These are phyloP conservation scores for Micractinium conductrix DNA, from an alignment of 139 green algal species.

Conservation along the genomic window DNA sequence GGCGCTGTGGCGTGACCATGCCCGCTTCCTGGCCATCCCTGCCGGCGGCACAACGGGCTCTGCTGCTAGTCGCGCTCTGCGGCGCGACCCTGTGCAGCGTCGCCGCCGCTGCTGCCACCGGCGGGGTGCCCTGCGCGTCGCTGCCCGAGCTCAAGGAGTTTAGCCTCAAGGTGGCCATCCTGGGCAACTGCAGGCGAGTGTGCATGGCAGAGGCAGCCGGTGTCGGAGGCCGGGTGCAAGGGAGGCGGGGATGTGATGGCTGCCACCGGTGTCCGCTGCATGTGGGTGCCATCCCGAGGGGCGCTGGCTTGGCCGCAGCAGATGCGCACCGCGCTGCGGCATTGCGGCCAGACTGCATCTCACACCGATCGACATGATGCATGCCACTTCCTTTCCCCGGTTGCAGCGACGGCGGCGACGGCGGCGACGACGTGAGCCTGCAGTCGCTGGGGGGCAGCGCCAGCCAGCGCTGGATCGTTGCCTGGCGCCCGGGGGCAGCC, in stretches of 20 bases:
- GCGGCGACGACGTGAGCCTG: neutral
- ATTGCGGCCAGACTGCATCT: neutral
- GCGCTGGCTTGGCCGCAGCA: too few species aligned
- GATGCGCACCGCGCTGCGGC: neutral
- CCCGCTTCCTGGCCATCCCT: too few species aligned
- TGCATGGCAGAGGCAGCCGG: neutral
- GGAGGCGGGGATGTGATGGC: too few species aligned
- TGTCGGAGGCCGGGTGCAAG: too few species aligned
- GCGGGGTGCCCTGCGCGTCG: conserved; percentile 19
- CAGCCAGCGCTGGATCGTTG: conserved; percentile 20
- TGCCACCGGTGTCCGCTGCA: too few species aligned
- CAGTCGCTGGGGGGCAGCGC: neutral
- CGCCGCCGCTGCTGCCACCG: neutral
- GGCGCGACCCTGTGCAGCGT: neutral
- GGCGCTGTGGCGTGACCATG: too few species aligned
- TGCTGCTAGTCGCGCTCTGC: neutral
- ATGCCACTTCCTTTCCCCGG: too few species aligned
- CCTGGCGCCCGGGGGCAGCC: conserved; percentile 2
- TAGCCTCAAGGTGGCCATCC: conserved; percentile 1
- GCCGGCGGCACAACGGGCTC: too few species aligned
- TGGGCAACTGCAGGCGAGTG: conserved; percentile 20
- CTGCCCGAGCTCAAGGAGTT: conserved; percentile 19
- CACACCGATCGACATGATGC: neutral
- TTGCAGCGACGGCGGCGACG: neutral
- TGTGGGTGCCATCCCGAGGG: too few species aligned